Base-by-base conservation (phyloP, 805 yeast species). In the Grigorovia jiainica region DNA sequence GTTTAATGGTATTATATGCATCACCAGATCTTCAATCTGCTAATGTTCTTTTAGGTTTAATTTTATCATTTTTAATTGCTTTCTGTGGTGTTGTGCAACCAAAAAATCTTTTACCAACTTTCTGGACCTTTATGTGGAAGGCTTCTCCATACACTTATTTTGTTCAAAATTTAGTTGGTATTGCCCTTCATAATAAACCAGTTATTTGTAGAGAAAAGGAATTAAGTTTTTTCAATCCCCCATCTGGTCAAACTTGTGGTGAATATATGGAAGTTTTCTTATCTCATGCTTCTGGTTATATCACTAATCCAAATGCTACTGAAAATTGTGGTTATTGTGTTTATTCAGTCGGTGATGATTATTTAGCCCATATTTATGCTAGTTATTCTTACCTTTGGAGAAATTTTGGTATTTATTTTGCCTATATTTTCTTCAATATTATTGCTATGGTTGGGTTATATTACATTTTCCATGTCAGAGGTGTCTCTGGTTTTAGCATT, bases 301-400 rank as follows among this genome's bases (percentile, higher is more conserved):
- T 59, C 15, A 18, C 38, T 7, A 46, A 56, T 36, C 49, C 50
- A 13, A 42, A 46, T n/a, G 65, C 76, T 5, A 72, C 81, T 10
- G 50, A 61, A 1, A 40, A 47, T n/a, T 83, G 90, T 59, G 50
- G 61, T 2, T 78, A 62, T 64, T 83, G 92, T 62, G 50, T 70
- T n/a, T 63, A 73, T 46, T 48, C 61, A 4, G 54, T 59, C 9
- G 80, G 89, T 7, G 73, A 82, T 56, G 67, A 60, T 0, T 83
- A 65, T 55, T 69, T 83, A 61, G 56, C 36, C 1, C 38, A 39
- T 27, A 49, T 68, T 17, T 51, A 49, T 11, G 51, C 65, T n/a
- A 36, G 48, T n/a, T 61, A 57, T 39, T 30, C 47, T 41, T 49
- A 66, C 40, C 62, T 66, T 49, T 76, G 83, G 80, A 69, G 82